Evolutionary conservation across 2,329 filamentous ascomycete species (phyloP).

Genomic region (Tolypocladium pustulatum): DNA sequence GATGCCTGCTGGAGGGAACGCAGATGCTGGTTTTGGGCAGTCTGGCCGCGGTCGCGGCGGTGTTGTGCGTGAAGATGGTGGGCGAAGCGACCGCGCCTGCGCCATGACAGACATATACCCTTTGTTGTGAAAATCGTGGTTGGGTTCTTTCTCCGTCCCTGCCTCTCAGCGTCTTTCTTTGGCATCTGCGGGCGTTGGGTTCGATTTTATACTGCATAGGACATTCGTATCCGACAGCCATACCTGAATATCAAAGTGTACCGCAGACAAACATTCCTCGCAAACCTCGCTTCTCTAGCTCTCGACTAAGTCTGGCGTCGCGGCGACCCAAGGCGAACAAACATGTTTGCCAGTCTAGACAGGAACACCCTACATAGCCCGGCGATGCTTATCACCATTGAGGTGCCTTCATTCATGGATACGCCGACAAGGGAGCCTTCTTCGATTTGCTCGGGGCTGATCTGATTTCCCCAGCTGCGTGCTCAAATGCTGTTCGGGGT

Average conservation of each 20-base stretch:
- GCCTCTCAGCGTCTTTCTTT: not conserved
- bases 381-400: not conserved
- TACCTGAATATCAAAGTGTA: not conserved
- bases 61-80: constrained; percentile 17
- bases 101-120: not conserved
- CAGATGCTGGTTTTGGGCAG: constrained; percentile 24
- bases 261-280: not conserved
- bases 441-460: no score
- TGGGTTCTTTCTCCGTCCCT: not conserved
- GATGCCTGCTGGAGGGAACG: constrained; percentile 17
- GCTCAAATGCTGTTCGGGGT: not conserved
- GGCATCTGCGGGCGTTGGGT: not conserved
- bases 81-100: constrained; percentile 3
- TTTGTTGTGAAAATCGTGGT: not conserved
- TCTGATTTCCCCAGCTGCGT: not conserved
- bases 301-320: not conserved
- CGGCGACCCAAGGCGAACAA: not conserved
- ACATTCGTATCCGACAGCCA: not conserved
- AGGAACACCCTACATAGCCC: not conserved
- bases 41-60: constrained; percentile 19
- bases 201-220: not conserved
- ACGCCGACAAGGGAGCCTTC: no score
- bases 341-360: not conserved
- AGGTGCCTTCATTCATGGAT: no score
- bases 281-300: not conserved